phyloP scores from a whole-genome alignment of 257 asterid genomes.

The Cynanchum wilfordii region DNA sequence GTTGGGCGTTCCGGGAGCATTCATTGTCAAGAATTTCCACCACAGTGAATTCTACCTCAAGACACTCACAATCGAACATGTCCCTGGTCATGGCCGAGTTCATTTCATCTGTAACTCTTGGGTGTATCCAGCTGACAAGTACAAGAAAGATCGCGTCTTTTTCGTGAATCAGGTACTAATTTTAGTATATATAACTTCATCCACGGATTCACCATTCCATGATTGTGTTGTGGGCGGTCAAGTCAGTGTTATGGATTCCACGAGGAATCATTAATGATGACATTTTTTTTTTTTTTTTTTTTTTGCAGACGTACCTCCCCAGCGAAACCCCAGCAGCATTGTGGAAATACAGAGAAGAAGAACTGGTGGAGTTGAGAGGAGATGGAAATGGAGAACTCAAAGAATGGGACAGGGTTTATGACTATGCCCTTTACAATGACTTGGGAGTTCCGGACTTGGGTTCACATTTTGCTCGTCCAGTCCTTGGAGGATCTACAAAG shows the following conservation, averaged over 20 bases:
- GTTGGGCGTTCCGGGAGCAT: constrained; percentile 38
- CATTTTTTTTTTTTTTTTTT: not conserved
- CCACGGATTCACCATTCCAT: not conserved
- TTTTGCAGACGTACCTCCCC: constrained; percentile 33
- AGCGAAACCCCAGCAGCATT: constrained; percentile 33
- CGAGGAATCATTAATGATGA: too few species aligned
- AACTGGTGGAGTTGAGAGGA: constrained; percentile 30
- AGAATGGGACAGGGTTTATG: constrained; percentile 45
- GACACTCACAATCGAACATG: constrained; percentile 29
- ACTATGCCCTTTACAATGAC: constrained; percentile 38
- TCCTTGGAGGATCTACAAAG: constrained; percentile 32
- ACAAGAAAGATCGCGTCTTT: constrained; percentile 29
- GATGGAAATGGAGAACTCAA: constrained; percentile 30
- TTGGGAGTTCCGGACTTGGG: constrained; percentile 36
- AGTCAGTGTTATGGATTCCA: too few species aligned
- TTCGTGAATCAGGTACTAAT: constrained; percentile 34
- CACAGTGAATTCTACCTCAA: constrained; percentile 34
- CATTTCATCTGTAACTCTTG: constrained; percentile 35
- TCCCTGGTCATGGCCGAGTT: constrained; percentile 22
- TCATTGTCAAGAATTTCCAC: constrained; percentile 25
- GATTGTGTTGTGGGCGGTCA: not conserved
- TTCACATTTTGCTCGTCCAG: constrained; percentile 17
- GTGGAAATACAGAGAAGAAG: constrained; percentile 27
- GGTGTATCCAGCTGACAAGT: constrained; percentile 30
- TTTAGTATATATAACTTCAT: not conserved